Base-by-base conservation (phyloP, 148 eudicot species). In the Vaccinium myrtillus region DNA sequence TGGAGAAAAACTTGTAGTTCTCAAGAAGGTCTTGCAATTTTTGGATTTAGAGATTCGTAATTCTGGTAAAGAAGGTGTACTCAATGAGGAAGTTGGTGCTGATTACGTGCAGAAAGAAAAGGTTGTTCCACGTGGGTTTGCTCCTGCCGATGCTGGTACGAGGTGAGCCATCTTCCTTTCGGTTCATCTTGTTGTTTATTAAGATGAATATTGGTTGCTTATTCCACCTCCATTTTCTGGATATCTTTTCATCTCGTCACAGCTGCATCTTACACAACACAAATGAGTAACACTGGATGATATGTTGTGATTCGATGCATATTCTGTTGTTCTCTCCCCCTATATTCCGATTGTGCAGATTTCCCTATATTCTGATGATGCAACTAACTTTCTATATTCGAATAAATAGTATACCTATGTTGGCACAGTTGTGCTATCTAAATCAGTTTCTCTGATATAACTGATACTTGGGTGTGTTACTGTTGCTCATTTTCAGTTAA, bases 51-150 rank as follows among this genome's bases (percentile, higher is more conserved):
- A 97, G 69, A 89, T 95, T 81, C 94, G 98, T 78, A 95, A 97
- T 82, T 84, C 88, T 70, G 94, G 98, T 80, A 92, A 86, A 85
- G 91, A 84, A 56, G 99, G 99, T 83, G 89, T 93, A 55, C 94
- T 97, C 70, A 97, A 97, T 83, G 98, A 97, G 84, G 93, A 92
- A 84, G 99, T 95, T 81, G 99, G 98, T 87, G 99, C 99, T 88
- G 99, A 97, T 87, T 97, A 89, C 94, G 99, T 97, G 89, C 99
- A 97, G 88, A 97, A 97, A 90, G 98, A 93, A 82, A 97, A 97
- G 90, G 87, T 93, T 75, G 85, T 83, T 58, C 99, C 99, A 19
- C 87, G 86, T 78, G 93, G 91, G 5, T 97, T 95, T 88, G 91
- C 93, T 87, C 87, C 93, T 79, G 79, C 81, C 83, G 98, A 95